Base-by-base conservation (phyloP, 2,329 filamentous ascomycete species). In the Arthrobotrys megalospora region DNA sequence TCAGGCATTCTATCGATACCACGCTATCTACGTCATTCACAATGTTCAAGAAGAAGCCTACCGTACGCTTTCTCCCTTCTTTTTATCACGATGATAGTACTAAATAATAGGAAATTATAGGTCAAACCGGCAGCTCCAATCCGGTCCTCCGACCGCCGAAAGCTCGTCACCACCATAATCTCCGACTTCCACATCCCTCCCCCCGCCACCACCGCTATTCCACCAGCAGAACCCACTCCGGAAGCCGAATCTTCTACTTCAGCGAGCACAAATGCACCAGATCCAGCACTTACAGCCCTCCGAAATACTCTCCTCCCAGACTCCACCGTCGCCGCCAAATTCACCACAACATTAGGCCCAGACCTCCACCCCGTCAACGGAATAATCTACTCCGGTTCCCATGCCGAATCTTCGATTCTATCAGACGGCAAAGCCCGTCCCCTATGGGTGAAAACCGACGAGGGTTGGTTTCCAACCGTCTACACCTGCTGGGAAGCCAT, bases 41-140 rank as follows among this genome's bases (percentile, higher is more conserved):
- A 41, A 77, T 77, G 73, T 77, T 77, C 52, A 77, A 77, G 45
- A 77, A 77, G 45, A 77, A 77, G 45, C 48, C 73, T 24, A 36
- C 73, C 24, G 73, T 77, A 77, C 16, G 38, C 7, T n/a, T 28
- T 34, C 24, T n/a, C 12, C 16, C n/a, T n/a, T 34, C 28, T 34
- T 5, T 14, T 12, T 7, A 6, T 38, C 8, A 4, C 19, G 36
- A 36, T 24, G 36, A 7, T 19, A 1, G n/a, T 14, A 21, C 11
- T 45, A 19, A 24, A 0, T 8, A 16, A 47, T n/a, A 24, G 38
- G 11, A 19, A 24, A 6, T 28, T 38, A 5, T 63, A 90, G 87
- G 88, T 92, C 85, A 92, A 92, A 85, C 89, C 90, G 16, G 85
- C 91, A 11, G 87, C 90, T 3, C 89, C 90, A 47, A 84, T 92